Evolutionary conservation across 257 asterid genomes (phyloP).

Genomic region (Penstemon davidsonii): DNA sequence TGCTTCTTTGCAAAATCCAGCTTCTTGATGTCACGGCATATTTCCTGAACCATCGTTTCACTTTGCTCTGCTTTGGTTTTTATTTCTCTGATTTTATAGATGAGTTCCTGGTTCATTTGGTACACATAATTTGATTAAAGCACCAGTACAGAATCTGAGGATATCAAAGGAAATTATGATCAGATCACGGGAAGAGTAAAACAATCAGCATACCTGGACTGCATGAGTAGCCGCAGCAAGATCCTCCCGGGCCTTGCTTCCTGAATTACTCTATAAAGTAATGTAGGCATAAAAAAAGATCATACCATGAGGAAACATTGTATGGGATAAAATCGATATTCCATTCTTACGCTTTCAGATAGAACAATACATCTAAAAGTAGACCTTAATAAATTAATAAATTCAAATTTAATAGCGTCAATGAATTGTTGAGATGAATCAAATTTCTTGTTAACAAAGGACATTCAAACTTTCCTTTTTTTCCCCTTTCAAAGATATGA

Average conservation of each 20-base stretch:
- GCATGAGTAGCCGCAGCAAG: conserved; percentile 97
- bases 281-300: conserved; percentile 28
- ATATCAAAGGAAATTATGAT: conserved; percentile 20
- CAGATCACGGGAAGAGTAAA: conserved; percentile 19
- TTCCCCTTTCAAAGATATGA: neutral
- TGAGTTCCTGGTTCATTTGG: conserved; percentile 73
- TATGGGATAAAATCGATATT: neutral
- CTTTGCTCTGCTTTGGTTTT: conserved; percentile 98
- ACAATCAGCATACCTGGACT: conserved; percentile 65
- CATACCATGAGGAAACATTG: conserved; percentile 24
- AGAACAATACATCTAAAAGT: neutral
- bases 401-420: neutral
- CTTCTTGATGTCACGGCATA: conserved; percentile 98
- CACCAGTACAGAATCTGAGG: conserved; percentile 3
- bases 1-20: conserved; percentile 98
- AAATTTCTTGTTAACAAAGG: too few species aligned
- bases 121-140: conserved; percentile 7
- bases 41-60: conserved; percentile 99
- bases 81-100: conserved; percentile 90
- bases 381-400: too few species aligned
- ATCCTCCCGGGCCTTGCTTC: conserved; percentile 96
- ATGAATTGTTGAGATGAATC: neutral
- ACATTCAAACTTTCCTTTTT: neutral
- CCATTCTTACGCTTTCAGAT: neutral
- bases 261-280: conserved; percentile 79